Evolutionary conservation across 768 basidiomycete genomes (phyloP), one percentile per base, ranked within the genome.

Genomic region (Pleurotus tuoliensis): DNA sequence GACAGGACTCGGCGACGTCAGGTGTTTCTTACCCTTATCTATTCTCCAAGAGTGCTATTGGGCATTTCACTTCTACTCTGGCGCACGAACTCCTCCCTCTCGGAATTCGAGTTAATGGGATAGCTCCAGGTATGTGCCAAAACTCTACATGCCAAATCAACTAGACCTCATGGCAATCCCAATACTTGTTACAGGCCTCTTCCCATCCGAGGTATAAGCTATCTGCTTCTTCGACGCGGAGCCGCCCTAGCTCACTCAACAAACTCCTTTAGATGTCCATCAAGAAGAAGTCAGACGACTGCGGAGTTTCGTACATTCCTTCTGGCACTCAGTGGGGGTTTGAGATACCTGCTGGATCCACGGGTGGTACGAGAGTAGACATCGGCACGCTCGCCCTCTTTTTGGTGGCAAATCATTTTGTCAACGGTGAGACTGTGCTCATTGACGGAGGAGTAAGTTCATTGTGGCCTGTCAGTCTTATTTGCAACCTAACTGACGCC

Each of bases 31-130:
- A 72, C 67, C 77, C 79, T 1, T 81, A 81, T 65, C 64, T 77
- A 44, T 75, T 73, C 59, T 77, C 76, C 41, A 81, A 81, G 62
- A 74, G 73, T 16, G 78, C 79, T 0, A 71, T 79, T 22, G 79
- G 75, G 1, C 77, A 78, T 52, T 73, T 76, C 3, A 79, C 78
- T 0, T 62, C 72, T n/a, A 71, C 76, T 3, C 71, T 79, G 43
- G 77, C 79, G 6, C 77, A 78, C 61, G 79, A 79, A 58, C 67
- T 79, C 2, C 65, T 80, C 12, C 76, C 76, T 5, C 69, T 80
- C 27, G 77, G 78, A 9, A 73, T 76, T 49, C 66, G 76, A 30
- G 78, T 81, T 13, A 80, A 79, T 59, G 74, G 76, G 18, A 78
- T 80, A 49, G 76, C 77, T 2, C 76, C 77, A 4, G 74, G 73